phyloP scores from a whole-genome alignment of 179 eudicot genomes.

The Beta corolliflora region DNA sequence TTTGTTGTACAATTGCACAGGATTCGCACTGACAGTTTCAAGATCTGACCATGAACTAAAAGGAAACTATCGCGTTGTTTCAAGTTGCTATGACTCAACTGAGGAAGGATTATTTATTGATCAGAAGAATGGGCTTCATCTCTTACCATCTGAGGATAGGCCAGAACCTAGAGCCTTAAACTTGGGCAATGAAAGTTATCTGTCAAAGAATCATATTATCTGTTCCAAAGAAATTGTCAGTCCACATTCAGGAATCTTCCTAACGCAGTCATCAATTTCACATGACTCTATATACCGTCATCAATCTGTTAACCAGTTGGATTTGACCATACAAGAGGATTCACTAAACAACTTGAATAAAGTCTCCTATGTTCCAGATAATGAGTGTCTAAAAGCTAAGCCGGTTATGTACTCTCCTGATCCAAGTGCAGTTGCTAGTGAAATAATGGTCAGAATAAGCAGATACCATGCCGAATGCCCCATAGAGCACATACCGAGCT shows the following conservation, averaged over 20 bases:
- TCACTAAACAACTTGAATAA: constrained; percentile 21
- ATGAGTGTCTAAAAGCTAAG: constrained; percentile 45
- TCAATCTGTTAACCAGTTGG: constrained; percentile 30
- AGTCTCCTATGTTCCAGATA: constrained; percentile 30
- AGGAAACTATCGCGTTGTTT: constrained; percentile 56
- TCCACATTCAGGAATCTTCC: constrained; percentile 26
- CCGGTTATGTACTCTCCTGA: constrained; percentile 88
- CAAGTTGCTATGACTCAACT: constrained; percentile 77
- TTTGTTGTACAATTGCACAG: constrained; percentile 84
- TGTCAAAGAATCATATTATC: constrained; percentile 38
- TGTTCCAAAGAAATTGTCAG: constrained; percentile 34
- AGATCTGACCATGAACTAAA: constrained; percentile 53
- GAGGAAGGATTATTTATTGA: constrained; percentile 45
- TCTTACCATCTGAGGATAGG: constrained; percentile 49
- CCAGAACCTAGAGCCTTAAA: constrained; percentile 32
- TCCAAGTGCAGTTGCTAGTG: constrained; percentile 61
- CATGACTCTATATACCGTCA: constrained; percentile 22
- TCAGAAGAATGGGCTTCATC: constrained; percentile 70
- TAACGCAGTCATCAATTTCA: constrained; percentile 32
- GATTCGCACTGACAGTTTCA: constrained; percentile 60
- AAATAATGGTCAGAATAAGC: constrained; percentile 68
- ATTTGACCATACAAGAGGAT: constrained; percentile 29
- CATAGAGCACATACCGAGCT: constrained; percentile 40
- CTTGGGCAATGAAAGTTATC: constrained; percentile 25
- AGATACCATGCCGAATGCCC: constrained; percentile 45